Evolutionary conservation across 176 grass and related monocot species (phyloP).

Genomic region (Musa troglodytarum): DNA sequence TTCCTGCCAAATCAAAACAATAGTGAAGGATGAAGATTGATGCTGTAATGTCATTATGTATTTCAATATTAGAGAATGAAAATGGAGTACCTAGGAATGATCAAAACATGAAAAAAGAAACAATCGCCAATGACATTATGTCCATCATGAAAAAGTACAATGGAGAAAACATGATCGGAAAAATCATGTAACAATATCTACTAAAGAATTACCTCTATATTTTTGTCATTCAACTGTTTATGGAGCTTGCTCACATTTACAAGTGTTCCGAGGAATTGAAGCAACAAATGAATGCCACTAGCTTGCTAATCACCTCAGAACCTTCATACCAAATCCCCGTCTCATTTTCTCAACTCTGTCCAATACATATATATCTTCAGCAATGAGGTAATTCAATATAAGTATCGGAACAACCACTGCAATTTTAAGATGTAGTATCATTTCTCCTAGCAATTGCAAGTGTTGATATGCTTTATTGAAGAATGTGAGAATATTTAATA

Average conservation of each 20-base stretch:
- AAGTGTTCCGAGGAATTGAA: neutral
- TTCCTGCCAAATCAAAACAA: too few species aligned
- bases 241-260: neutral
- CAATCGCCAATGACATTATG: neutral
- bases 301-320: constrained; percentile 20
- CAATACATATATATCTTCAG: neutral
- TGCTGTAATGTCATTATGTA: too few species aligned
- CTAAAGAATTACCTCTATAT: neutral
- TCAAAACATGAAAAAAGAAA: too few species aligned
- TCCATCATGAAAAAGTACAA: neutral
- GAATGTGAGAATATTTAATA: too few species aligned
- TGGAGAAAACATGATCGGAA: neutral
- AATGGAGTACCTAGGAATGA: too few species aligned
- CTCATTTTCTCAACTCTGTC: constrained; percentile 85
- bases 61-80: too few species aligned
- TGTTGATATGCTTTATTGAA: too few species aligned
- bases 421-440: too few species aligned
- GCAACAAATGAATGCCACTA: neutral
- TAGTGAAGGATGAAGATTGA: too few species aligned
- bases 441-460: too few species aligned
- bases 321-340: constrained; percentile 85
- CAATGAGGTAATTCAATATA: constrained; percentile 1
- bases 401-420: too few species aligned
- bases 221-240: neutral
- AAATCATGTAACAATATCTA: neutral